Conservation (phyloP, 2,329 filamentous ascomycete species). For the Neopestalotiopsis sp. region DNA sequence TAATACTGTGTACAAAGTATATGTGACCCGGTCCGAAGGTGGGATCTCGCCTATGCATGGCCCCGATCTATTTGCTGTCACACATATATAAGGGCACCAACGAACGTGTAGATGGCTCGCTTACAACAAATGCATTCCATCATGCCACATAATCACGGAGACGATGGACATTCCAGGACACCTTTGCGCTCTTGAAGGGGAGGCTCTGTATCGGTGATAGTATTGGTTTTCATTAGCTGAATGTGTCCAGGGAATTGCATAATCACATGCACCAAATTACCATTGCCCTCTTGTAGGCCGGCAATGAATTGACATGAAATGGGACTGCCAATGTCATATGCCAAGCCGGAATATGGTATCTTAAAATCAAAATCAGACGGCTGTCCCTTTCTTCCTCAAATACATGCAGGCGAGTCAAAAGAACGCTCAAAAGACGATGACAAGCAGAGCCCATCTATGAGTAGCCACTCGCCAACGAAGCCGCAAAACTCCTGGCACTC, state of each 20-base stretch:
- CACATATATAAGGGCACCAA: not conserved
- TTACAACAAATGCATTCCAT: not conserved
- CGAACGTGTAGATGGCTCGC: not conserved
- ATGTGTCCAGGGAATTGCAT: no score
- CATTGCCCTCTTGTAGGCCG: no score
- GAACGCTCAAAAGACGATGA: not conserved
- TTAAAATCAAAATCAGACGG: no score
- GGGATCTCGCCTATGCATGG: not conserved
- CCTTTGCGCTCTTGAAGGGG: no score
- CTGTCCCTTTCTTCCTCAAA: no score
- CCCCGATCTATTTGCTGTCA: not conserved
- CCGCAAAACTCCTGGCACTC: conserved; percentile 10
- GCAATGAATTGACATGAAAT: no score
- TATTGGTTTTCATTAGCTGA: no score
- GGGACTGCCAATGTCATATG: no score
- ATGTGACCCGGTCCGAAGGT: not conserved
- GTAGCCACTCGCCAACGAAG: conserved; percentile 22
- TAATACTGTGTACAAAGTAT: not conserved
- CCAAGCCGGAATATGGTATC: no score
- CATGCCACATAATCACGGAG: not conserved
- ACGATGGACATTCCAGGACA: no score
- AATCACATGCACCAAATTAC: no score
- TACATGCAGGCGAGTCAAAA: not conserved
- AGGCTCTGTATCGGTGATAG: no score
- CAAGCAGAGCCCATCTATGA: not conserved